Evolutionary conservation across 805 yeast species (phyloP).

Genomic region (Saccharomycopsis guyanensis): DNA sequence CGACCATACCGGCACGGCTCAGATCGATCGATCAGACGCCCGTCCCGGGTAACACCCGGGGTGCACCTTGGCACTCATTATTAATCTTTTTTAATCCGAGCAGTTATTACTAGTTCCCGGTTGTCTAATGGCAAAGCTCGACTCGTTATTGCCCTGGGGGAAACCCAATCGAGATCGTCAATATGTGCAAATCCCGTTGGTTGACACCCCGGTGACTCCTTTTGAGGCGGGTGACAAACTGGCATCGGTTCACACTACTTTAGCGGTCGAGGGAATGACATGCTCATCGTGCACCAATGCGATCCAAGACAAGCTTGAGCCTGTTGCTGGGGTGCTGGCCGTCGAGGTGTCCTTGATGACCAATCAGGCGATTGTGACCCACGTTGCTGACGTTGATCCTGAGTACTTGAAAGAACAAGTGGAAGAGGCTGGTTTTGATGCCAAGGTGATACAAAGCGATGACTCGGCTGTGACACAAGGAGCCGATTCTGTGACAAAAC

Average conservation of each 20-base stretch:
- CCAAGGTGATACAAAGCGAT: constrained; percentile 21
- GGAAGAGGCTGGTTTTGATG: constrained; percentile 78
- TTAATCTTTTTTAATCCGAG: neutral
- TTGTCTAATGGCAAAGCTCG: neutral
- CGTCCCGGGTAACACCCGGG: neutral
- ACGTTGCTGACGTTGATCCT: constrained; percentile 30
- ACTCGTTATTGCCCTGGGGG: neutral
- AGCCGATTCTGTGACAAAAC: neutral
- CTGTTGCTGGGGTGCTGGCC: constrained; percentile 39
- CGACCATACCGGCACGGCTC: too few species aligned
- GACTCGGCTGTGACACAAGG: neutral
- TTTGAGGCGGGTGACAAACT: neutral
- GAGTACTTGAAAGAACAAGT: constrained; percentile 43
- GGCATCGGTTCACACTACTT: neutral
- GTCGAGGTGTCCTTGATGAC: constrained; percentile 60
- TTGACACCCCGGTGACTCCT: neutral
- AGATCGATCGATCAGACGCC: too few species aligned
- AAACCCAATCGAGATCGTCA: neutral
- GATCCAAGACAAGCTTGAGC: constrained; percentile 46
- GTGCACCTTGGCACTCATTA: neutral
- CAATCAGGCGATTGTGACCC: constrained; percentile 58
- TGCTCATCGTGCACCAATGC: constrained; percentile 79
- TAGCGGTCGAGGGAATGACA: constrained; percentile 66
- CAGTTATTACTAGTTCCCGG: too few species aligned
- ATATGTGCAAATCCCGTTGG: constrained; percentile 6